A percentile compares a stretch with the other conserved stretches of the same genome.
Evolutionary conservation across 495 filamentous ascomycete species (phyloP).

Genomic region (Penicillium chermesinum): DNA sequence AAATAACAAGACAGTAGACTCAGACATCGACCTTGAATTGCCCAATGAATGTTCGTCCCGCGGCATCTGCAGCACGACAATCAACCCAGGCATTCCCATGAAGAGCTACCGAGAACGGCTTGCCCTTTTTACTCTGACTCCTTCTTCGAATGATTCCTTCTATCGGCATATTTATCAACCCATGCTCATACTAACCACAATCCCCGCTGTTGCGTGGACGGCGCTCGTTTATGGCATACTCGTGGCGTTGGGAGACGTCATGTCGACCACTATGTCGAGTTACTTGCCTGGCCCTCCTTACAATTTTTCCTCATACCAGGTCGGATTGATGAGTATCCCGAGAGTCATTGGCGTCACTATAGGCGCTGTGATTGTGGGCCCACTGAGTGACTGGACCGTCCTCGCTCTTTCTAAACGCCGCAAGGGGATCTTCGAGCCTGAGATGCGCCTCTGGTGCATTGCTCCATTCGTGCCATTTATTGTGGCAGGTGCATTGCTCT

Average conservation of each 20-base stretch:
- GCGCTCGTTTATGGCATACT: slow-evolving; percentile 31
- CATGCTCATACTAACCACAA: slow-evolving; percentile 19
- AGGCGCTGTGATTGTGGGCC: slow-evolving; percentile 27
- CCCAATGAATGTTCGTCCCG: too few species aligned
- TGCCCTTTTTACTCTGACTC: slow-evolving; percentile 13
- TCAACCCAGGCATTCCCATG: slow-evolving; percentile 6
- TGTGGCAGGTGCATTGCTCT: slow-evolving; percentile 28
- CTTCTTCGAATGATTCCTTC: slow-evolving; percentile 14
- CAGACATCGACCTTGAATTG: background rate
- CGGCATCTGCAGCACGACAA: too few species aligned
- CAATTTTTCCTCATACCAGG: slow-evolving; percentile 30
- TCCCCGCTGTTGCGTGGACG: slow-evolving; percentile 33
- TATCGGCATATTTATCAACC: slow-evolving; percentile 23
- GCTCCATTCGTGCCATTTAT: slow-evolving; percentile 21
- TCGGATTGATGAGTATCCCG: slow-evolving; percentile 35
- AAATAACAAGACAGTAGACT: too few species aligned
- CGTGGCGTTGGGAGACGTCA: slow-evolving; percentile 28
- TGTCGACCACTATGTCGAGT: slow-evolving; percentile 24
- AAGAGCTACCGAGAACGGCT: slow-evolving; percentile 17
- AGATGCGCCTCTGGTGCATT: slow-evolving; percentile 29
- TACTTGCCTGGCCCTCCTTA: slow-evolving; percentile 34
- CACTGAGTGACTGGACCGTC: slow-evolving; percentile 30
- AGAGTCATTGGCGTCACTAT: slow-evolving; percentile 32
- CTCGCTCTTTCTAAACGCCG: slow-evolving; percentile 27
- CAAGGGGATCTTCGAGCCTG: slow-evolving; percentile 32